These are phyloP conservation scores for Calcarisporium arbuscula DNA, from an alignment of 2,329 filamentous ascomycete genomes.

Conservation along the genomic window DNA sequence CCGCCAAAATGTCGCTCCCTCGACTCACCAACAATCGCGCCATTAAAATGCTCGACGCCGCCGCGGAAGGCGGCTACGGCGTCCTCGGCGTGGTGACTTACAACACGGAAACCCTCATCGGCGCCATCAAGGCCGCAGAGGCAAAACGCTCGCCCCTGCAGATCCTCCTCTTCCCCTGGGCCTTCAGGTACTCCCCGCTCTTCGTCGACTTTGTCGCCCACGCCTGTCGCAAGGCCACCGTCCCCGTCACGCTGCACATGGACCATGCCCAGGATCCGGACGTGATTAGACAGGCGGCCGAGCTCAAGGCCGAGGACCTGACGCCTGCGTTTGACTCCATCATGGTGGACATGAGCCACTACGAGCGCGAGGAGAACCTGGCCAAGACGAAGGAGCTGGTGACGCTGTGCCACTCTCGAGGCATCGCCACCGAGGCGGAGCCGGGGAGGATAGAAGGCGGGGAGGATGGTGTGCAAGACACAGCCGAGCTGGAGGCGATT, in stretches of 20 bases:
- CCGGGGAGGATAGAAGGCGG: conserved; percentile 57
- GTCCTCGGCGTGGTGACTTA: conserved; percentile 47
- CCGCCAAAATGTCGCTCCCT: too few relatives aligned
- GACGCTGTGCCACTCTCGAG: conserved; percentile 52
- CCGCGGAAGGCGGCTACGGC: conserved; percentile 47
- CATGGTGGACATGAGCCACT: conserved; percentile 73
- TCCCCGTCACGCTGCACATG: conserved; percentile 58
- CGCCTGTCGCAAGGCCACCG: conserved; percentile 46
- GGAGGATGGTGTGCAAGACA: conserved; percentile 67
- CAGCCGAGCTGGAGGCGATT: conserved; percentile 36
- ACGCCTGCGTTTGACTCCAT: conserved; percentile 71
- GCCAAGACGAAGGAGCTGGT: conserved; percentile 56
- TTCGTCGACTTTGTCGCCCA: conserved; percentile 44
- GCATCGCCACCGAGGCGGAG: conserved; percentile 63
- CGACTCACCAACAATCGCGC: conserved; percentile 18
- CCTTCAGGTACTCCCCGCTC: conserved; percentile 55
- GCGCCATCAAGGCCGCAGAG: conserved; percentile 61
- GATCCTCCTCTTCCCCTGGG: conserved; percentile 69
- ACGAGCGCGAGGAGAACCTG: conserved; percentile 65
- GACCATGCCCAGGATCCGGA: conserved; percentile 59
- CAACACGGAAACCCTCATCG: conserved; percentile 66
- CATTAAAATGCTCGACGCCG: conserved; percentile 42
- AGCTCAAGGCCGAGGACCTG: conserved; percentile 42
- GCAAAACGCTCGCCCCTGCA: conserved; percentile 58
- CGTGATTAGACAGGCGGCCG: conserved; percentile 50